These are phyloP conservation scores for Cystofilobasidium bisporidii DNA, from an alignment of 768 basidiomycete species.

Conservation along the genomic window DNA sequence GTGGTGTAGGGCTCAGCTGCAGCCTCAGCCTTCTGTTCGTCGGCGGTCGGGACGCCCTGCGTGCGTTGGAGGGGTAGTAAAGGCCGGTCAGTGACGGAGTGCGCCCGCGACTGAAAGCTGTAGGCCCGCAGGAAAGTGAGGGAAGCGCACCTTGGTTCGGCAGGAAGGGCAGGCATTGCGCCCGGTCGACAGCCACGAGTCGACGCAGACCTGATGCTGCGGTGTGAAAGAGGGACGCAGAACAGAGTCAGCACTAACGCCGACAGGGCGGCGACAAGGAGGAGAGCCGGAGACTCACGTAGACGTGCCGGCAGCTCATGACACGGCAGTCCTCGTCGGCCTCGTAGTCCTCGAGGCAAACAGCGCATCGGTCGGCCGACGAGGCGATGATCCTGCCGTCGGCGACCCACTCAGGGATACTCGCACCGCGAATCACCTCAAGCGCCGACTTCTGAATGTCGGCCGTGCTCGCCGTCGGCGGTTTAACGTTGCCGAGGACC, in stretches of 20 bases:
- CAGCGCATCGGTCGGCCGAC: conserved; percentile 55
- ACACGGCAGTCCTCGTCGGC: conserved; percentile 68
- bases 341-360: conserved; percentile 80
- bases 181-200: conserved; percentile 70
- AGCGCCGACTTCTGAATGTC: conserved; percentile 80
- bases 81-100: too few species aligned
- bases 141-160: conserved; percentile 44
- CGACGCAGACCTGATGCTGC: conserved; percentile 67
- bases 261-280: too few species aligned
- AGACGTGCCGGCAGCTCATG: conserved; percentile 51
- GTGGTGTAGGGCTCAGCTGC: too few species aligned
- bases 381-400: conserved; percentile 61
- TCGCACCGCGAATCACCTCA: conserved; percentile 56
- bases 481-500: conserved; percentile 68
- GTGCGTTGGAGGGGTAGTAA: too few species aligned
- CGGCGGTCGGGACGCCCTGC: neutral
- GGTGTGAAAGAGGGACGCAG: neutral
- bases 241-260: neutral
- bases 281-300: neutral
- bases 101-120: too few species aligned
- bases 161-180: conserved; percentile 89
- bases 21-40: too few species aligned
- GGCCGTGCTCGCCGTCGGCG: conserved; percentile 67
- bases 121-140: too few species aligned
- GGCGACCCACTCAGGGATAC: conserved; percentile 51